Percentiles rank a stretch among this genome's conserved stretches.
These are phyloP conservation scores for Scheffersomyces stipitis DNA, from an alignment of 805 yeast species.

Conservation along the genomic window DNA sequence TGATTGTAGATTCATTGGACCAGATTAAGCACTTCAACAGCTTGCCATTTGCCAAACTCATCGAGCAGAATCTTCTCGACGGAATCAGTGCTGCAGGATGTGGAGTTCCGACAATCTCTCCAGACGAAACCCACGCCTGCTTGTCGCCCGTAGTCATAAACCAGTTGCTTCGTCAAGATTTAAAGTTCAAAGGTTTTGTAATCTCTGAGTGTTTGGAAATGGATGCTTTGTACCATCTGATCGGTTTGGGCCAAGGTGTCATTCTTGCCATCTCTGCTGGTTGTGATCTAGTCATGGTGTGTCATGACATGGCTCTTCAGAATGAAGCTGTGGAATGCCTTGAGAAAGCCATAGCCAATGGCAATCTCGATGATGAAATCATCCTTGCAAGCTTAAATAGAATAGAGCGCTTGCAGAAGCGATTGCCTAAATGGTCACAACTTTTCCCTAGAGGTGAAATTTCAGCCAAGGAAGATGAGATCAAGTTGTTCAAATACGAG, in stretches of 20 bases:
- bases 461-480: slow-evolving; percentile 19
- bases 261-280: slow-evolving; percentile 62
- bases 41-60: slow-evolving; percentile 50
- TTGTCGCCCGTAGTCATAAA: slow-evolving; percentile 53
- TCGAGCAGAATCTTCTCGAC: slow-evolving; percentile 47
- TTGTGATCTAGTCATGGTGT: slow-evolving; percentile 62
- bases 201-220: slow-evolving; percentile 61
- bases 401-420: slow-evolving; percentile 42
- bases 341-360: slow-evolving; percentile 37
- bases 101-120: slow-evolving; percentile 60
- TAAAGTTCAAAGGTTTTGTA: slow-evolving; percentile 56
- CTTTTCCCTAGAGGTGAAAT: slow-evolving; percentile 32
- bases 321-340: slow-evolving; percentile 52
- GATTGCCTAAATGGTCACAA: slow-evolving; percentile 45
- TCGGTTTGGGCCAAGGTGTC: slow-evolving; percentile 67
- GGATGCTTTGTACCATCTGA: slow-evolving; percentile 62
- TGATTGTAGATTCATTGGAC: slow-evolving; percentile 54
- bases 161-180: slow-evolving; percentile 49
- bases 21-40: slow-evolving; percentile 51
- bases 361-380: slow-evolving; percentile 44
- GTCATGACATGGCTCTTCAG: slow-evolving; percentile 55
- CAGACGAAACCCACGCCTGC: slow-evolving; percentile 64
- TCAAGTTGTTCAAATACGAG: slow-evolving; percentile 23
- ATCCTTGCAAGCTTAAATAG: slow-evolving; percentile 41
- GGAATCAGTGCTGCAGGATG: slow-evolving; percentile 63